Evolutionary conservation across 805 yeast species (phyloP), one percentile per base, ranked within the genome.

Genomic region (Kazachstania martiniae): DNA sequence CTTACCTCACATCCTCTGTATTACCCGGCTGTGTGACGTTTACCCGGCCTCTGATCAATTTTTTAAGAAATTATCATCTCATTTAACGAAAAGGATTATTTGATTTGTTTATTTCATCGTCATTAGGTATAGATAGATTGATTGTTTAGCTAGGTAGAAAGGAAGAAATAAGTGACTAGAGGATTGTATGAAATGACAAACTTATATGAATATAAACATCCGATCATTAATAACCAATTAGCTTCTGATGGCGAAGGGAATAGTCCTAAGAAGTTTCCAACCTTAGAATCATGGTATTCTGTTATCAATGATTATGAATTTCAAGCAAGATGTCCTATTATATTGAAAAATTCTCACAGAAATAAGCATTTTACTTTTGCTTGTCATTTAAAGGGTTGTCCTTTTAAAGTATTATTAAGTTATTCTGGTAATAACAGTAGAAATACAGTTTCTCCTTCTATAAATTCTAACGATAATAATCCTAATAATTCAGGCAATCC

Each of bases 361-460:
- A 52, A 53, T 34, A 56, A 49, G 31, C 59, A 56, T 40, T 56
- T 51, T 40, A 56, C 61, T 28, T 56, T 51, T 40, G 58, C 59
- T 24, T 56, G 61, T 34, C 58, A 53, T 39, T 33, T 51, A 29
- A 54, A 54, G 34, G 41, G 43, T 33, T 56, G 61, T 33, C 52
- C 56, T 9, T 56, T 56, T 32, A 54, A 51, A 31, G 51, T 56
- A 13, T 32, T 54, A 27, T 33, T 56, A 22, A 53, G 59, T 36
- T 53, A 53, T 33, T 47, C 50, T 23, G 44, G 27, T 15, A 27
- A 13, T 25, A 22, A 29, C 32, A 9, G 10, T 19, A 19, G 9
- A 10, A 10, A 8, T 19, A 19, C 8, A 10, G 22, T 7, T 10
- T 19, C 21, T 19, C 10, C 9, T 12, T 24, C 14, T 16, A 15